Conservation (phyloP, 2,329 filamentous ascomycete genomes). For the Biscogniauxia marginata region DNA sequence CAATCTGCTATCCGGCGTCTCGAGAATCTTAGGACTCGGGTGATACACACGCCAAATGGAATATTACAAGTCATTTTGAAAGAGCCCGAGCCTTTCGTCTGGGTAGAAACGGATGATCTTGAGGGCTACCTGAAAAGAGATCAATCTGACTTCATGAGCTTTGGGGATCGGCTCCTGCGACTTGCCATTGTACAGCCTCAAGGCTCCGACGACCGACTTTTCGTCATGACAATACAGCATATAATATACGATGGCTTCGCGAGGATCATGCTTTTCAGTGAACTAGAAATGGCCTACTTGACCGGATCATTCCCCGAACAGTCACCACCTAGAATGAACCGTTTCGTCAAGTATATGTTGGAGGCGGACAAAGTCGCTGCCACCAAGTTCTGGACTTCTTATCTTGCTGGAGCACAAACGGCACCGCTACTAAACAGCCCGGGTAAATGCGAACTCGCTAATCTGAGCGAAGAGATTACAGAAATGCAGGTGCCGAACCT, state of each 20-base stretch:
- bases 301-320: not conserved
- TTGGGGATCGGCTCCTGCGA: slow-evolving; percentile 1
- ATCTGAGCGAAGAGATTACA: not conserved
- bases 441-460: not conserved
- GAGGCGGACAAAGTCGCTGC: slow-evolving; percentile 1
- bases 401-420: not conserved
- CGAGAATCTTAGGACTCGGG: slow-evolving; percentile 26
- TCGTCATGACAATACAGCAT: slow-evolving; percentile 4
- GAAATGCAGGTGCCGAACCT: not conserved
- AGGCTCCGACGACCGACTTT: not conserved
- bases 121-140: slow-evolving; percentile 1
- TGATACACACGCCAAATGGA: slow-evolving; percentile 30
- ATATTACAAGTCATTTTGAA: slow-evolving; percentile 2
- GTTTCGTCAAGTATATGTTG: slow-evolving; percentile 4
- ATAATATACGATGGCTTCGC: slow-evolving; percentile 6
- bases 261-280: slow-evolving; percentile 5
- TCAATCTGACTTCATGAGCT: not conserved
- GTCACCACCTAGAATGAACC: slow-evolving; percentile 4
- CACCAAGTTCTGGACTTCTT: slow-evolving; percentile 1
- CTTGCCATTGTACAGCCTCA: not conserved
- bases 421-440: not conserved
- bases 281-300: slow-evolving; percentile 3
- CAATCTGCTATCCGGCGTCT: not conserved
- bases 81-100: not conserved
- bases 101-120: not conserved